Evolutionary conservation across 1,284 basidiomycete genomes (phyloP), one percentile per base, ranked within the genome.

Genomic region (Leccinum solheimii): DNA sequence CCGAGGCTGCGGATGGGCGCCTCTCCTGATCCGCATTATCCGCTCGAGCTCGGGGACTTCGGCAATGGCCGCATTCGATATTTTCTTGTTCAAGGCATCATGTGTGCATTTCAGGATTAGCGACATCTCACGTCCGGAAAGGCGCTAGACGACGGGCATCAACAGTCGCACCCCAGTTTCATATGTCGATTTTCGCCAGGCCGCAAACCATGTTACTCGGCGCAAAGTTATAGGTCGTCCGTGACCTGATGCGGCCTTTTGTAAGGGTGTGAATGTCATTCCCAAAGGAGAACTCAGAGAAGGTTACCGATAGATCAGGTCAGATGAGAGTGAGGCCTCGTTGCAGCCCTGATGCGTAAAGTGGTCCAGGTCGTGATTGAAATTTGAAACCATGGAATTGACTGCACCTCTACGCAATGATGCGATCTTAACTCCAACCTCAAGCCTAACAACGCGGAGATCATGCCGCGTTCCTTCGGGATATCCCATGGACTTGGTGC

Each of bases 121-220:
- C 3, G 40, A 5, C 40, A 4, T 19, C 40, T 43, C 40, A n/a
- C 40, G 40, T 19, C 13, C 8, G 30, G 10, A 50, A 51, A 21
- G 8, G 27, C 34, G 16, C 74, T 38, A 77, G 5, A 19, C 80
- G 80, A 2, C 40, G 77, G 83, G 69, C 78, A 78, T 58, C 83
- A 83, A 71, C 76, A 81, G n/a, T 43, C 40, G 32, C 77, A 77
- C 11, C 77, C 78, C 8, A 83, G 79, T 23, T 82, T 43, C 40
- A 43, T 19, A 80, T 65, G 72, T 83, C 65, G 81, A 84, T 79
- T 77, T 79, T 2, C 76, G 77, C 3, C 75, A 77, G 60, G 69
- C 78, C 30, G 81, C 79, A n/a, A 72, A 77, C 63, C 40, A 70
- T 72, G 0, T 63, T 67, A 1, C 59, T 77, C 19, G 63, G 79